Evolutionary conservation across 768 basidiomycete genomes (phyloP).

Genomic region (Termitomyces sp.): DNA sequence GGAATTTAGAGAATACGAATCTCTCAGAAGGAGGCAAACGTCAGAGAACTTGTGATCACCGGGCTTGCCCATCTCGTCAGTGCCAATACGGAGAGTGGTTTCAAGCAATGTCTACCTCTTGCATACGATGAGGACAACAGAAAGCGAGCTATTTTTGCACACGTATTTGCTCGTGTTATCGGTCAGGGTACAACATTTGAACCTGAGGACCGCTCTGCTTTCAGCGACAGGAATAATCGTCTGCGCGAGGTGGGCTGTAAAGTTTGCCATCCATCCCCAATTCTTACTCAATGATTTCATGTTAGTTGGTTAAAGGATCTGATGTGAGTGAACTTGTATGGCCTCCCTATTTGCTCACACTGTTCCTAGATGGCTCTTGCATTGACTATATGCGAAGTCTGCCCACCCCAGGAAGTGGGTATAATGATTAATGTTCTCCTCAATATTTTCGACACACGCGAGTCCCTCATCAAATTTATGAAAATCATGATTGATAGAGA

Average conservation of each 20-base stretch:
- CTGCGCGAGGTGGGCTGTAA: constrained; percentile 52
- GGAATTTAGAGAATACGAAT: constrained; percentile 35
- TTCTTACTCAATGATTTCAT: background rate
- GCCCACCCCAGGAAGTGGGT: constrained; percentile 75
- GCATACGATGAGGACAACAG: constrained; percentile 71
- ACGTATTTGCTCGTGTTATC: constrained; percentile 80
- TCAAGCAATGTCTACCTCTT: constrained; percentile 81
- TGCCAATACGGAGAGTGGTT: constrained; percentile 83
- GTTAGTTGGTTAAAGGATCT: constrained; percentile 67
- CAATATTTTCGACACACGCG: constrained; percentile 79
- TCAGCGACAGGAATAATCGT: constrained; percentile 46
- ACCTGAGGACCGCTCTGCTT: constrained; percentile 47
- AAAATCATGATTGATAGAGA: constrained; percentile 87
- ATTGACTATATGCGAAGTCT: constrained; percentile 84
- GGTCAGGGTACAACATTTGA: constrained; percentile 79
- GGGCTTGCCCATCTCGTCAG: constrained; percentile 79
- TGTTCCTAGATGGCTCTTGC: constrained; percentile 65
- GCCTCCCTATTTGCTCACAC: constrained; percentile 3
- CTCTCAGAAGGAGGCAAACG: constrained; percentile 53
- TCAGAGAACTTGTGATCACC: constrained; percentile 74
- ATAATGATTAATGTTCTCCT: constrained; percentile 83
- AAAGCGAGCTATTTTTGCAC: constrained; percentile 78
- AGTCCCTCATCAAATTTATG: constrained; percentile 68
- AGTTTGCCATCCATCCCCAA: background rate
- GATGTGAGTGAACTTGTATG: constrained; percentile 46